A percentile compares a stretch with the other conserved stretches of the same genome.
Evolutionary conservation across 805 yeast genomes (phyloP).

Genomic region (Wickerhamiella alocasiicola): DNA sequence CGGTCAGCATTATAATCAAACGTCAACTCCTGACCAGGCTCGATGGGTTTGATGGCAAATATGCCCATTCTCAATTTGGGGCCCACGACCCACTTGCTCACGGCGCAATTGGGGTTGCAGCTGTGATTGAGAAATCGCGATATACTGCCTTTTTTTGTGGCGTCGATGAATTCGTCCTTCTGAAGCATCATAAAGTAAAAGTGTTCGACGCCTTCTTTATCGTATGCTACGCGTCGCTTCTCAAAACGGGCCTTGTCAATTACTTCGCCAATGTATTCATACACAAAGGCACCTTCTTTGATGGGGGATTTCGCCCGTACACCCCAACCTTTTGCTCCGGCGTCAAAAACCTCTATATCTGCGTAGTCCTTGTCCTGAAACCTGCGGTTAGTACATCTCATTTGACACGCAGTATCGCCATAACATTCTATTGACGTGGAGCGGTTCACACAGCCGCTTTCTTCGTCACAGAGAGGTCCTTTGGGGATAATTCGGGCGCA

Average conservation of each 20-base stretch:
- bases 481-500: slow-evolving; percentile 36
- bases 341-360: slow-evolving; percentile 62
- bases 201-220: slow-evolving; percentile 49
- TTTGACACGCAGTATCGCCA: slow-evolving; percentile 40
- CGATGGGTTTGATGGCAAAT: slow-evolving; percentile 65
- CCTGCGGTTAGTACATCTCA: slow-evolving; percentile 76
- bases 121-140: slow-evolving; percentile 93
- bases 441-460: slow-evolving; percentile 83
- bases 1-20: slow-evolving; percentile 91
- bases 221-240: slow-evolving; percentile 57
- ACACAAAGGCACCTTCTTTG: slow-evolving; percentile 55
- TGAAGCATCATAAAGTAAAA: slow-evolving; percentile 95
- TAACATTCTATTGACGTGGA: slow-evolving; percentile 87
- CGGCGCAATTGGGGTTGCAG: slow-evolving; percentile 87
- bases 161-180: slow-evolving; percentile 87
- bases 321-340: slow-evolving; percentile 84
- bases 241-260: slow-evolving; percentile 70
- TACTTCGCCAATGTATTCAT: slow-evolving; percentile 91
- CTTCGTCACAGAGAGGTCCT: slow-evolving; percentile 67
- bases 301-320: slow-evolving; percentile 56
- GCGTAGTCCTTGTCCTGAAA: slow-evolving; percentile 72
- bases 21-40: slow-evolving; percentile 77
- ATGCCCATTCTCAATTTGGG: slow-evolving; percentile 88
- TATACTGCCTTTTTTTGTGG: slow-evolving; percentile 75
- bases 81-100: slow-evolving; percentile 95